These are phyloP conservation scores for Selaginella moellendorffii DNA, from an alignment of 75 land plant species.

Conservation along the genomic window DNA sequence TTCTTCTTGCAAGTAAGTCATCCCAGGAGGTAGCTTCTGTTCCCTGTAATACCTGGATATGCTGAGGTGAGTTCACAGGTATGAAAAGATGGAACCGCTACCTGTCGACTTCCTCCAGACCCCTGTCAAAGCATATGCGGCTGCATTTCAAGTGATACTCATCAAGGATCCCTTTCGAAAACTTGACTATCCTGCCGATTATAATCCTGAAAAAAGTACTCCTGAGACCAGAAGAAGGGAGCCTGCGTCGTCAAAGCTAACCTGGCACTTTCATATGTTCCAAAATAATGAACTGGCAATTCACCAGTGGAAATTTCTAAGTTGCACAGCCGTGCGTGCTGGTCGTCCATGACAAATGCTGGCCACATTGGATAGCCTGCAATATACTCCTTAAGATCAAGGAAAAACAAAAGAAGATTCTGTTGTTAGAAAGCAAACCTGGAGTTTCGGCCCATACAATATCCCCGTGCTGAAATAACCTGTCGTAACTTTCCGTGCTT, in stretches of 20 bases:
- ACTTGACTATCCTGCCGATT: conserved; percentile 41
- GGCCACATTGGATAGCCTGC: conserved; percentile 98
- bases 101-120: conserved; percentile 67
- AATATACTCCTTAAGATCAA: neutral
- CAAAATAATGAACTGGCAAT: conserved; percentile 82
- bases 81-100: no score
- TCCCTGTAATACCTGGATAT: conserved; percentile 78
- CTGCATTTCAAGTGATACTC: conserved; percentile 65
- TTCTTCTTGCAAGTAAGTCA: conserved; percentile 38
- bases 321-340: conserved; percentile 34
- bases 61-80: no score
- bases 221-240: neutral
- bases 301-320: conserved; percentile 28
- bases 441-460: conserved; percentile 82
- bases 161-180: conserved; percentile 54
- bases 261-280: conserved; percentile 93
- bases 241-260: neutral
- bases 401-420: no score
- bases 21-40: conserved; percentile 51
- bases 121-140: conserved; percentile 39
- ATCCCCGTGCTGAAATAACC: conserved; percentile 51
- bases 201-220: conserved; percentile 39
- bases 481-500: conserved; percentile 42
- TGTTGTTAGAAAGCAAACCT: no score
- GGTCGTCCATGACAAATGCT: conserved; percentile 71